Base-by-base conservation (phyloP, 2,329 filamentous ascomycete genomes). In the Alternaria angustiovoidea region DNA sequence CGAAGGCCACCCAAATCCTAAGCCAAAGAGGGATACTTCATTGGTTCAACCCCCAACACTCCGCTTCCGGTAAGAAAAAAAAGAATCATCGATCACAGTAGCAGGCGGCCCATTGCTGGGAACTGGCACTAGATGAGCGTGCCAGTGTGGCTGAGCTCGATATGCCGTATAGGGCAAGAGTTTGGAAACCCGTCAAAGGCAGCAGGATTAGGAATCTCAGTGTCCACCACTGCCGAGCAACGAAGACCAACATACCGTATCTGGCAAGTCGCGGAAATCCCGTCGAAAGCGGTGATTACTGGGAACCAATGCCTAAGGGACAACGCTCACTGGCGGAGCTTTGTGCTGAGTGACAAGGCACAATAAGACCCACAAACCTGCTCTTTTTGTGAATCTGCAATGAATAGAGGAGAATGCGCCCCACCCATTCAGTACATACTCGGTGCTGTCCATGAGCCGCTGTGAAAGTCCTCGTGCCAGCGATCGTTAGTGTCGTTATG, bases 101-200 rank as follows among this genome's bases (percentile, higher is more conserved):
- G 20, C 44, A 48, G 44, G 44, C 44, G 28, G 30, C 39, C 51
- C 48, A 47, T 54, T 47, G 53, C 49, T 54, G 42, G 20, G 54
- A 48, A 54, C 22, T 34, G 26, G 20, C 32, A 36, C 11, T 1
- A 16, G 6, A 36, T 16, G 5, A 36, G 14, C 14, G 6, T 16
- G 14, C 32, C 14, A 7, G 14, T 26, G 12, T 36, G 32, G 32
- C 32, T 36, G 32, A 36, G 12, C 32, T 36, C 5, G 12, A 36
- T 12, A 36, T 36, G 14, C 14, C 32, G 32, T 14, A 36, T 36
- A 14, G 12, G 14, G 32, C 2, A 36, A 36, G 32, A 16, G 14
- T 6, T 7, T 12, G 14, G 14, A 14, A 36, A 6, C 14, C 32
- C 6, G 32, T 42, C 6, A 20, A 42, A 42, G 11, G 14, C 41